These are phyloP conservation scores for Aspergillus pseudonomiae DNA, from an alignment of 2,329 filamentous ascomycete species.

Conservation along the genomic window DNA sequence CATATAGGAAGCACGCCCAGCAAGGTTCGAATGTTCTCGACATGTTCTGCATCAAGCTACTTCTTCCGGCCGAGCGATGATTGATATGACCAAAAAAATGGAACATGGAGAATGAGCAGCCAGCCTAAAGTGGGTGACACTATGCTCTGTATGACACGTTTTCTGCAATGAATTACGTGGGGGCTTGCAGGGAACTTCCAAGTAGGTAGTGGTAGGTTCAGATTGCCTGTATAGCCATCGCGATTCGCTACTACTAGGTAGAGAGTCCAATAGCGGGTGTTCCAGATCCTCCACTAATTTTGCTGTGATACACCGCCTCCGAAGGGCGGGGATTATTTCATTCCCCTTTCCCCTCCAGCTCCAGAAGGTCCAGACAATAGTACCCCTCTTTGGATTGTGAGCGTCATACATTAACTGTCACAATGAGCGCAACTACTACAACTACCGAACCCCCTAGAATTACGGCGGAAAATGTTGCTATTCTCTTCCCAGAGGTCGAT, in stretches of 20 bases:
- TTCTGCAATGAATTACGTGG: background rate
- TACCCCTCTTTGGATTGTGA: background rate
- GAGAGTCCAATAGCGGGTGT: background rate
- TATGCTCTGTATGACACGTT: background rate
- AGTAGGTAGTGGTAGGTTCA: background rate
- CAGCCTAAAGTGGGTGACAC: background rate
- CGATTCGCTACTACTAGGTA: no score
- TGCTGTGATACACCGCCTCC: conserved; percentile 3
- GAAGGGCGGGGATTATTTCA: background rate
- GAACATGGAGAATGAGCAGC: background rate
- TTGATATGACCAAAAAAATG: background rate
- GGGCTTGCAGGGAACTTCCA: background rate
- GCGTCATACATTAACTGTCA: conserved; percentile 5
- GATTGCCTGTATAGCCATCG: no score
- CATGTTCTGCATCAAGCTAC: background rate
- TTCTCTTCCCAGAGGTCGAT: conserved; percentile 82
- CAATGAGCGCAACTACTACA: conserved; percentile 52
- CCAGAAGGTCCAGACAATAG: background rate
- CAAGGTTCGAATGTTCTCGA: background rate
- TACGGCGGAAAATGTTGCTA: conserved; percentile 82
- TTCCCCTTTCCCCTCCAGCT: background rate
- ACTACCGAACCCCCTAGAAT: conserved; percentile 62
- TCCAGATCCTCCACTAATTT: background rate
- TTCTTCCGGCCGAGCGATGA: background rate
- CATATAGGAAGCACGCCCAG: background rate